Base-by-base conservation (phyloP, 1,284 basidiomycete genomes). In the Ganoderma multipileum region DNA sequence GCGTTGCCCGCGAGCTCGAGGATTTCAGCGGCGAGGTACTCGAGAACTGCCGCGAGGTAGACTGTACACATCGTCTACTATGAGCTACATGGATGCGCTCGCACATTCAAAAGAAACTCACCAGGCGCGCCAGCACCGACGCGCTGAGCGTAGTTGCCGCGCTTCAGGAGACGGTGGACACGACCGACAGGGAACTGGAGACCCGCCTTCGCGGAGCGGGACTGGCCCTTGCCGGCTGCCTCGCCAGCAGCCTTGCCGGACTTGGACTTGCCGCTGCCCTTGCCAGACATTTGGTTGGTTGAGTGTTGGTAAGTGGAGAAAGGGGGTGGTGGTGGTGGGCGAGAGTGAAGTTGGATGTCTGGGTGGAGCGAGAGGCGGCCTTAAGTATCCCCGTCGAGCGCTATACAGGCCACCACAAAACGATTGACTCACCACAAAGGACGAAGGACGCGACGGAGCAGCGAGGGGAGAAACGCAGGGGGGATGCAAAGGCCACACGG, bases 181-280 rank as follows among this genome's bases (percentile, higher is more conserved):
- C 94, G 94, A 87, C 94, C 94, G 80, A 95, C 94, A 69, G 93
- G 94, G 89, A 95, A 92, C 82, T 93, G 93, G 73, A 95, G 88
- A 75, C 92, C 93, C 73, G 87, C 87, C 83, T 95, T 95, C 76
- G 92, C 87, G 54, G 94, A 95, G 72, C 93, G 91, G 63, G 93
- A 94, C 78, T 89, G 83, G 18, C 86, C 79, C 79, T 89, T 89
- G 75, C 77, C 75, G n/a, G 79, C 14, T 8, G 77, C 76, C 8
- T 80, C 86, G 73, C 84, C 85, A 74, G 84, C 82, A 58, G 87
- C 81, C 77, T 87, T 87, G 77, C 86, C 87, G 68, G 87, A 90
- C 80, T 88, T 88, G 74, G 83, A 85, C 79, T 87, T 89, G 74
- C 86, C 87, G 75, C 85, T 81, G 67, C 81, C 83, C 82, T 87